A percentile compares a stretch with the other conserved stretches of the same genome.
Conservation (phyloP, 176 grass and related monocot species). For the Raddia distichophylla region DNA sequence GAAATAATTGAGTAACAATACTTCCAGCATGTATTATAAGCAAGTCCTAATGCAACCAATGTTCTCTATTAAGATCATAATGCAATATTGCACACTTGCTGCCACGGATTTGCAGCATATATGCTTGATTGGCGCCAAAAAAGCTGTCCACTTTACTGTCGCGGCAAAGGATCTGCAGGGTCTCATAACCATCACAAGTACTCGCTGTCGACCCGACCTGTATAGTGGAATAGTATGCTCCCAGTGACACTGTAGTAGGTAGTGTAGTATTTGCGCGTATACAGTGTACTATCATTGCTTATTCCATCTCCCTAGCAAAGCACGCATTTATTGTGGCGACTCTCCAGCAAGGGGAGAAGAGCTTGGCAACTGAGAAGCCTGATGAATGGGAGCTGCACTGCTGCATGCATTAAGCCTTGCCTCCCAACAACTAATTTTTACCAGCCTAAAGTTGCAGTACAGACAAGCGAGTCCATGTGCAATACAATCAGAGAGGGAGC, state of each 20-base stretch:
- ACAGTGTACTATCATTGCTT: slow-evolving; percentile 12
- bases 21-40: no score
- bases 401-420: background rate
- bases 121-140: background rate
- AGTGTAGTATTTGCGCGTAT: background rate
- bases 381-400: background rate
- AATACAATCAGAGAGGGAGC: slow-evolving; percentile 47
- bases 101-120: background rate
- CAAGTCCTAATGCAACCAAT: no score
- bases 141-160: background rate
- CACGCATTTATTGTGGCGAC: slow-evolving; percentile 1
- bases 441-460: slow-evolving; percentile 52
- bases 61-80: background rate
- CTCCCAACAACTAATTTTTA: slow-evolving; percentile 15
- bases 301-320: slow-evolving; percentile 35
- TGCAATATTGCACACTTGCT: background rate
- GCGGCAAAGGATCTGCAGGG: background rate
- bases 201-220: background rate
- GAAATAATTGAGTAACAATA: no score
- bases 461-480: slow-evolving; percentile 44
- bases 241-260: background rate
- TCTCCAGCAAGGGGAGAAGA: background rate
- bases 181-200: background rate
- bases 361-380: background rate
- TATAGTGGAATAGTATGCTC: background rate